Base-by-base conservation (phyloP, 768 basidiomycete genomes). In the Tulasnella sp. region DNA sequence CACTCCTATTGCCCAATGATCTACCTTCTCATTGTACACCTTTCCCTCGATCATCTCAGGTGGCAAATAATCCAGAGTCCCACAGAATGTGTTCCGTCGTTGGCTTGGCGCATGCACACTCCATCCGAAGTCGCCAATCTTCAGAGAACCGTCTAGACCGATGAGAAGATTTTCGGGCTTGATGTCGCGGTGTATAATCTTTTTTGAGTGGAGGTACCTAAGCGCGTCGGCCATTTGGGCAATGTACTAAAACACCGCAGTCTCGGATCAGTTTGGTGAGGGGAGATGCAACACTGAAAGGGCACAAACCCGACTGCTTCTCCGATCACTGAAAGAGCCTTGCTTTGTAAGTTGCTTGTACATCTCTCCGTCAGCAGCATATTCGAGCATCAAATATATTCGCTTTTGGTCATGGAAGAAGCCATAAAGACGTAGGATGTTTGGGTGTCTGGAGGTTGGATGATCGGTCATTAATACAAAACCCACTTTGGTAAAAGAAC, bases 361-460 rank as follows among this genome's bases (percentile, higher is more conserved):
- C 70, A 99, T 87, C 83, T 99, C 97, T 38, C 97, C 97, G 80
- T 96, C 94, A 70, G 92, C 96, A 0, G 96, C 97, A 81, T 97
- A 99, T 82, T 99, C 97, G 80, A 99, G 89, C 91, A 99, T 97
- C 77, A 99, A 87, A 84, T 98, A 98, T 79, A 99, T 97, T 31
- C 97, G 91, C 82, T 97, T 96, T 82, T 93, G 91, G 83, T 99
- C 97, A 85, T 99, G 96, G 86, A 99, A 99, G 86, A 95, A 98
- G 40, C 97, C 96, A 79, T 98, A 97, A 12, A 99, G 86, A 11
- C 97, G 90, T 14, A 99, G 87, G 80, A 99, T 90, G 82, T 99
- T 91, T 0, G 97, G 97, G 82, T 99, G 97, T 72, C 97, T 86
- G 77, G n/a, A n/a, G n/a, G 14, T 40, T 17, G n/a, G 15, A 45